phyloP scores from a whole-genome alignment of 2,329 filamentous ascomycete species.

The Penicillium italicum region DNA sequence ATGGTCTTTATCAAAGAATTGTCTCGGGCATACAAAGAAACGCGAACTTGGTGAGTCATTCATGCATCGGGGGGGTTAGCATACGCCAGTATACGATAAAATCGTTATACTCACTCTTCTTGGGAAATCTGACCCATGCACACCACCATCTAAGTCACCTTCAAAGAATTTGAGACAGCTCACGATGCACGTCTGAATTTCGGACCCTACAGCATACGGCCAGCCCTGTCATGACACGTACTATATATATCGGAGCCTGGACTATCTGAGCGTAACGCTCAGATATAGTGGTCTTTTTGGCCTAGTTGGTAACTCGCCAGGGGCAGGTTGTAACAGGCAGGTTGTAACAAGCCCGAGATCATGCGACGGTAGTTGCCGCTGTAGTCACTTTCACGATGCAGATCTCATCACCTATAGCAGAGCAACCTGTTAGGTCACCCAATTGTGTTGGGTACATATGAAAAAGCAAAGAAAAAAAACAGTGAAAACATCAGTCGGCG shows the following conservation, averaged over 20 bases:
- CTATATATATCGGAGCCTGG: too few relatives aligned
- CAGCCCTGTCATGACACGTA: too few relatives aligned
- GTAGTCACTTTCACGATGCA: constrained; percentile 22
- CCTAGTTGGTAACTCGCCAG: too few relatives aligned
- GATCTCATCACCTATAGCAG: constrained; percentile 15
- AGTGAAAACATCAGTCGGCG: too few relatives aligned
- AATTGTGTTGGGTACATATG: constrained; percentile 18
- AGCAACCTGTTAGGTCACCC: constrained; percentile 16
- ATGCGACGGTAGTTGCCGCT: constrained; percentile 21
- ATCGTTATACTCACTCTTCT: not conserved
- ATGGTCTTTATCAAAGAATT: not conserved
- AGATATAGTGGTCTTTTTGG: too few relatives aligned
- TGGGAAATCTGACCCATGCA: not conserved
- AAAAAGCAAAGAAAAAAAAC: too few relatives aligned
- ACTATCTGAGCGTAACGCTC: too few relatives aligned
- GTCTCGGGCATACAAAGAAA: not conserved
- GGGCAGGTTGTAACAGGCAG: too few relatives aligned
- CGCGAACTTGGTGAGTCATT: not conserved
- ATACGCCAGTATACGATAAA: not conserved
- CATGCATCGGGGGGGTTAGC: not conserved
- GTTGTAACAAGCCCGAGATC: not conserved
- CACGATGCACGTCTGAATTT: not conserved
- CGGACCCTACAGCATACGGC: not conserved
- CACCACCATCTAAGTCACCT: not conserved
- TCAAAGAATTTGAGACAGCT: not conserved